These are phyloP conservation scores for Amylocarpus encephaloides DNA, from an alignment of 2,329 filamentous ascomycete species.

Conservation along the genomic window DNA sequence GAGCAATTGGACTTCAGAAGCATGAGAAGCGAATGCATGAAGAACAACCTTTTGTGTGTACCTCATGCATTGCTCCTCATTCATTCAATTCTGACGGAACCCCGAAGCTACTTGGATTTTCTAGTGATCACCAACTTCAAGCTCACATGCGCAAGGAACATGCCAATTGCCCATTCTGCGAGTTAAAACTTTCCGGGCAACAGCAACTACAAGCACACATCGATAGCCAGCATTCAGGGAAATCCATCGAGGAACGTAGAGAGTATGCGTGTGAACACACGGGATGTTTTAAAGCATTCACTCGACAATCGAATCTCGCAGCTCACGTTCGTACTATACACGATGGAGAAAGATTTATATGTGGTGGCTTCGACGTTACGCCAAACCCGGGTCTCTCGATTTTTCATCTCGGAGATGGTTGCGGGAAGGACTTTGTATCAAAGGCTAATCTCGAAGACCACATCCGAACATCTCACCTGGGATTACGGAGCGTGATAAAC, in stretches of 20 bases:
- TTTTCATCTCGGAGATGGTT: constrained; percentile 64
- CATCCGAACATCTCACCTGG: constrained; percentile 73
- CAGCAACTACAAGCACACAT: constrained; percentile 69
- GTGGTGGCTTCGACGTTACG: constrained; percentile 60
- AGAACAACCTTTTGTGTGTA: constrained; percentile 67
- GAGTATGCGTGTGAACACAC: constrained; percentile 59
- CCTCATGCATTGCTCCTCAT: constrained; percentile 52
- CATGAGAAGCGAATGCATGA: constrained; percentile 68
- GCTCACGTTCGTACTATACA: constrained; percentile 74
- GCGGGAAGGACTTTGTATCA: constrained; percentile 67
- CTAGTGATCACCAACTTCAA: constrained; percentile 64
- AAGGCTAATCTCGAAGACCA: constrained; percentile 80
- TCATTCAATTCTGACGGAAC: constrained; percentile 34
- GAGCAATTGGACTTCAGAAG: constrained; percentile 60
- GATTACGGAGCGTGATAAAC: constrained; percentile 40
- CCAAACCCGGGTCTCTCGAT: constrained; percentile 49
- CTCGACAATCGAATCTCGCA: constrained; percentile 74
- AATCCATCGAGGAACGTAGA: constrained; percentile 55
- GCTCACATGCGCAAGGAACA: constrained; percentile 69
- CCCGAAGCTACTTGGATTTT: constrained; percentile 52
- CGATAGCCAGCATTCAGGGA: constrained; percentile 66
- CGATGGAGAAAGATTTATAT: constrained; percentile 71
- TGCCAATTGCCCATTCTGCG: constrained; percentile 69
- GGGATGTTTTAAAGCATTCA: constrained; percentile 71
- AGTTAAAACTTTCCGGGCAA: constrained; percentile 58